A percentile compares a stretch with the other conserved stretches of the same genome.
Evolutionary conservation across 2,329 filamentous ascomycete genomes (phyloP).

Genomic region (Colletotrichum gloeosporioides): DNA sequence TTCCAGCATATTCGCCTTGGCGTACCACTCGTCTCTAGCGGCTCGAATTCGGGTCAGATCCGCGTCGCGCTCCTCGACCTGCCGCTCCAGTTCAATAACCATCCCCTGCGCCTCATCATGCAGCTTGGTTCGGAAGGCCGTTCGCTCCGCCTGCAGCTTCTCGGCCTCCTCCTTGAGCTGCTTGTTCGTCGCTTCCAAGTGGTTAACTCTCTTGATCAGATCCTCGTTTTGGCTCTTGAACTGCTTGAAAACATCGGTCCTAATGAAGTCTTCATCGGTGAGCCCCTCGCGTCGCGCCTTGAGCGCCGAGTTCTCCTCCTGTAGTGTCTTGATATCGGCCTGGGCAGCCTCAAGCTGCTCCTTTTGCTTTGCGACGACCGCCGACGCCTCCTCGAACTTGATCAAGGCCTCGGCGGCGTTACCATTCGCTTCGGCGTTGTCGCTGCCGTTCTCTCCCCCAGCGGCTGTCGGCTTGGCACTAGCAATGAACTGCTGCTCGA

Average conservation of each 20-base stretch:
- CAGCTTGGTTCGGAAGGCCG: slow-evolving; percentile 79
- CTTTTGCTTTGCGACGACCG: slow-evolving; percentile 81
- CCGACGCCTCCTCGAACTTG: slow-evolving; percentile 78
- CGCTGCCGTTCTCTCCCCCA: slow-evolving; percentile 59
- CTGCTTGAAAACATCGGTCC: slow-evolving; percentile 92
- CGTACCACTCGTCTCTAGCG: slow-evolving; percentile 82
- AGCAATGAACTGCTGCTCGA: slow-evolving; percentile 87
- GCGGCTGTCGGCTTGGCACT: slow-evolving; percentile 59
- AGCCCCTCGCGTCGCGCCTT: slow-evolving; percentile 72
- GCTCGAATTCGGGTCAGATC: slow-evolving; percentile 87
- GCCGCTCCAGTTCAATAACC: slow-evolving; percentile 80
- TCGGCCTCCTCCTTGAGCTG: slow-evolving; percentile 85
- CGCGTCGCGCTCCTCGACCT: slow-evolving; percentile 79
- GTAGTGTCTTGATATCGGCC: slow-evolving; percentile 74
- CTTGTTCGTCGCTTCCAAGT: slow-evolving; percentile 86
- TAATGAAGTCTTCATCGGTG: slow-evolving; percentile 91
- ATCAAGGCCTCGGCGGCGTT: slow-evolving; percentile 72
- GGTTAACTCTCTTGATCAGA: slow-evolving; percentile 88
- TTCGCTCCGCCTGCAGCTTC: slow-evolving; percentile 84
- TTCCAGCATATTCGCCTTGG: slow-evolving; percentile 82
- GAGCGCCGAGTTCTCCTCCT: slow-evolving; percentile 80
- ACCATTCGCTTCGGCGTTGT: slow-evolving; percentile 58
- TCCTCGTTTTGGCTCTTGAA: slow-evolving; percentile 92
- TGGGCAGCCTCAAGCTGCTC: slow-evolving; percentile 84
- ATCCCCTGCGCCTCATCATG: slow-evolving; percentile 79